Conservation (phyloP, 352 stramenopile species). For the Pythium scleroteichum region DNA sequence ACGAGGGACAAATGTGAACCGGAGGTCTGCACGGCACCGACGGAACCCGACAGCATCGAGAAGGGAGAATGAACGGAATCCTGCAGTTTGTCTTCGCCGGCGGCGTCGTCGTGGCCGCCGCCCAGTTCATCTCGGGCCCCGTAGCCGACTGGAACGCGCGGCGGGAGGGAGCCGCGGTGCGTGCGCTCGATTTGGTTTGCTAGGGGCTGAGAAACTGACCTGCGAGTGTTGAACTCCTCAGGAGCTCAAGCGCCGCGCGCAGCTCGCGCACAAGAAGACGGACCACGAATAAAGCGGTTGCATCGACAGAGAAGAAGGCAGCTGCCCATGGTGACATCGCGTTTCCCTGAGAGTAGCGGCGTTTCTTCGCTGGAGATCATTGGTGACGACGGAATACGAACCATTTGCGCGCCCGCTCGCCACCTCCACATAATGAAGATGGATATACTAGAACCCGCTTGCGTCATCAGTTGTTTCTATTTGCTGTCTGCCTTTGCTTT, state of each 20-base stretch:
- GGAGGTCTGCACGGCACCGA: background rate
- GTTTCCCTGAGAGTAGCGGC: too few species aligned
- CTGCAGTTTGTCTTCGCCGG: slow-evolving; percentile 72
- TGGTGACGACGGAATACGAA: too few species aligned
- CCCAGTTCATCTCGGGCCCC: slow-evolving; percentile 63
- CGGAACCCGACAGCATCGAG: background rate
- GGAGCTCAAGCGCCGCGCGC: slow-evolving; percentile 65
- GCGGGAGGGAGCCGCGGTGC: slow-evolving; percentile 63
- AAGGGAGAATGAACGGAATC: slow-evolving; percentile 62
- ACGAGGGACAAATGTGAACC: slow-evolving; percentile 1
- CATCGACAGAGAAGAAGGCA: background rate
- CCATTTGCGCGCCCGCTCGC: too few species aligned
- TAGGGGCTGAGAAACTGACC: background rate
- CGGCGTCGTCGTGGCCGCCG: slow-evolving; percentile 66
- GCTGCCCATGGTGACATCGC: too few species aligned
- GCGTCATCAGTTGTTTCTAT: too few species aligned
- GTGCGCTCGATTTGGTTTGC: background rate
- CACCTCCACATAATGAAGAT: too few species aligned
- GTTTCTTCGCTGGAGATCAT: too few species aligned
- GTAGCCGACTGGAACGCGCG: slow-evolving; percentile 77
- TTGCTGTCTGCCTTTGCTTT: too few species aligned
- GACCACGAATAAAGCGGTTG: slow-evolving; percentile 47
- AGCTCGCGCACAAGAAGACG: slow-evolving; percentile 42
- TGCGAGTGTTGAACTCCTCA: slow-evolving; percentile 16
- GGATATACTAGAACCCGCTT: background rate